phyloP scores from a whole-genome alignment of 2,329 filamentous ascomycete genomes.

The Cercospora canescens region DNA sequence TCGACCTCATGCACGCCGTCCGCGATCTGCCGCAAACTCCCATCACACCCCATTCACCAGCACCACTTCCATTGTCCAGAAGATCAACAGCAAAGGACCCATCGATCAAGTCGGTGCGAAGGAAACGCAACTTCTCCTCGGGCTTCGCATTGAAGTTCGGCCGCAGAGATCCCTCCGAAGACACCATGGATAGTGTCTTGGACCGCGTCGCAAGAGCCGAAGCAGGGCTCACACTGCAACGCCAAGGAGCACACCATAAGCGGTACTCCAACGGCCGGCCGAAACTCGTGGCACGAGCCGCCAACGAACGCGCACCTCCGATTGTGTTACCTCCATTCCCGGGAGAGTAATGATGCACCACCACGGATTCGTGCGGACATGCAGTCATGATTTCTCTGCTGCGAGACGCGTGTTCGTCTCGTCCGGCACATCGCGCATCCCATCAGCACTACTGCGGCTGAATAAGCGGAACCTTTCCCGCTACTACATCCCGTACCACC shows the following conservation, averaged over 20 bases:
- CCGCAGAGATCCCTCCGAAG: constrained; percentile 5
- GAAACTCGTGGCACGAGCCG: constrained; percentile 36
- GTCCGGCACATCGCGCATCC: neutral
- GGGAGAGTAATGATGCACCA: constrained; percentile 13
- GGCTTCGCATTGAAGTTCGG: constrained; percentile 23
- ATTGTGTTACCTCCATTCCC: constrained; percentile 35
- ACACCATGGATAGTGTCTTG: constrained; percentile 14
- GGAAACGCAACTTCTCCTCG: constrained; percentile 27
- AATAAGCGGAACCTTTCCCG: neutral
- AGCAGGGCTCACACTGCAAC: constrained; percentile 3
- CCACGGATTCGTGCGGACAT: neutral
- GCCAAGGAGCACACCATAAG: constrained; percentile 13
- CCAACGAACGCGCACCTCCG: constrained; percentile 34
- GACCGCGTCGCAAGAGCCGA: constrained; percentile 9
- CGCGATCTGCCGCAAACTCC: constrained; percentile 3
- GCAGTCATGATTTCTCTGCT: neutral
- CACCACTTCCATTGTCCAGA: neutral
- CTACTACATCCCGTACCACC: neutral
- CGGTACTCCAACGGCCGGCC: constrained; percentile 20
- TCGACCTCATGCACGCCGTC: constrained; percentile 24
- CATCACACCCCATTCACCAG: neutral
- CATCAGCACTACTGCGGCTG: neutral
- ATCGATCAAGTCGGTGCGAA: constrained; percentile 7
- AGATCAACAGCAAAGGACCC: neutral
- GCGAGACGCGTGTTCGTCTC: neutral